Percentiles rank a stretch among this genome's conserved stretches.
These are phyloP conservation scores for Dipodascus geniculatus DNA, from an alignment of 805 yeast genomes.

Conservation along the genomic window DNA sequence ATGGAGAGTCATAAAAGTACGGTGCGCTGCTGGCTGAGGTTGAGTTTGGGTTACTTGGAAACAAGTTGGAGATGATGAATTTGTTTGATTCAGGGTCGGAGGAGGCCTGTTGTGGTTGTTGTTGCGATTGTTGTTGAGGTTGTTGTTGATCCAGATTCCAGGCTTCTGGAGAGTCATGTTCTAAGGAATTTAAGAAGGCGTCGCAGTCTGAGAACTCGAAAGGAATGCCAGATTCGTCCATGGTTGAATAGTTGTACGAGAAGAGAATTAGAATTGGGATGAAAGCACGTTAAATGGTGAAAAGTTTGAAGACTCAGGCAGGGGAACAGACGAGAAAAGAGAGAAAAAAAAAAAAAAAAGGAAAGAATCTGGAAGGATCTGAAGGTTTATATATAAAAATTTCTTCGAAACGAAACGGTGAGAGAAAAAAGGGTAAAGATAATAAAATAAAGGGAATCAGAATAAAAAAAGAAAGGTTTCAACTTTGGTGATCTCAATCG, in stretches of 20 bases:
- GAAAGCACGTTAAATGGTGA: no score
- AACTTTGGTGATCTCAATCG: no score
- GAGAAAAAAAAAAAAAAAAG: no score
- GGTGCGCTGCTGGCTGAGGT: background rate
- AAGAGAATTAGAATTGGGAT: no score
- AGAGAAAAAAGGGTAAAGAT: background rate
- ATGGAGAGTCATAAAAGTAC: background rate
- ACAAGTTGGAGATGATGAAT: background rate
- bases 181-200: conserved; percentile 13
- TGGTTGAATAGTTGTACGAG: no score
- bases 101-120: background rate
- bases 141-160: background rate
- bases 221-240: conserved; percentile 9
- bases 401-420: background rate
- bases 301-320: no score
- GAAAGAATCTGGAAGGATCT: background rate
- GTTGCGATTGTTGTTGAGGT: background rate
- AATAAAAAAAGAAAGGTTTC: no score
- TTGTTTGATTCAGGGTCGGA: background rate
- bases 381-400: background rate
- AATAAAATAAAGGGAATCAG: background rate
- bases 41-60: background rate
- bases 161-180: conserved; percentile 1
- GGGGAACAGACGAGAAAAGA: no score
- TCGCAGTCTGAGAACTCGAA: conserved; percentile 17